These are phyloP conservation scores for Sporisorium scitamineum DNA, from an alignment of 1,284 basidiomycete species.

Conservation along the genomic window DNA sequence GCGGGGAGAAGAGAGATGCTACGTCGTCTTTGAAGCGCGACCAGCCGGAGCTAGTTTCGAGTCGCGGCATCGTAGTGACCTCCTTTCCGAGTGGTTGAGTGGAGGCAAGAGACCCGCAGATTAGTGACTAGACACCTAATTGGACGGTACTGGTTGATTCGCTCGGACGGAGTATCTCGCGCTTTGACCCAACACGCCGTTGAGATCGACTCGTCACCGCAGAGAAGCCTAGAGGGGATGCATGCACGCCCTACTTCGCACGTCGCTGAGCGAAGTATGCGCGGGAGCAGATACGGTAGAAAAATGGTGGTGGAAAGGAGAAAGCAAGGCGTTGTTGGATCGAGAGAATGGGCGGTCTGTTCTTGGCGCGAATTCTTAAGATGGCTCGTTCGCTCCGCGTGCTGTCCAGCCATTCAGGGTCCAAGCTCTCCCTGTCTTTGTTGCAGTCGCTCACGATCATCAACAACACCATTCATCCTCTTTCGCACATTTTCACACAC, in stretches of 20 bases:
- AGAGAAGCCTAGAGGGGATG: too few relatives aligned
- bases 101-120: too few relatives aligned
- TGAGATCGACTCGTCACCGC: too few relatives aligned
- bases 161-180: too few relatives aligned
- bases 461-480: background rate
- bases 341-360: too few relatives aligned
- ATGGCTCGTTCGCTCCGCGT: slow-evolving; percentile 9
- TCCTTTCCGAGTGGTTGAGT: too few relatives aligned
- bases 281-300: too few relatives aligned
- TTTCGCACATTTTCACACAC: background rate
- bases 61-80: slow-evolving; percentile 44
- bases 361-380: slow-evolving; percentile 2
- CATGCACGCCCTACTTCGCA: too few relatives aligned
- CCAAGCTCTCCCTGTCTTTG: background rate
- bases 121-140: too few relatives aligned
- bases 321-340: background rate
- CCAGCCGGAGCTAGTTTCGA: slow-evolving; percentile 47
- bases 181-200: too few relatives aligned
- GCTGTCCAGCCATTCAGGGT: slow-evolving; percentile 6
- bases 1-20: slow-evolving; percentile 12
- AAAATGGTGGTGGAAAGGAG: background rate
- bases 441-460: background rate
- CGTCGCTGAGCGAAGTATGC: too few relatives aligned
- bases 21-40: slow-evolving; percentile 26
- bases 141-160: too few relatives aligned